phyloP scores from a whole-genome alignment of 768 basidiomycete species.

The Lentinula detonsa region DNA sequence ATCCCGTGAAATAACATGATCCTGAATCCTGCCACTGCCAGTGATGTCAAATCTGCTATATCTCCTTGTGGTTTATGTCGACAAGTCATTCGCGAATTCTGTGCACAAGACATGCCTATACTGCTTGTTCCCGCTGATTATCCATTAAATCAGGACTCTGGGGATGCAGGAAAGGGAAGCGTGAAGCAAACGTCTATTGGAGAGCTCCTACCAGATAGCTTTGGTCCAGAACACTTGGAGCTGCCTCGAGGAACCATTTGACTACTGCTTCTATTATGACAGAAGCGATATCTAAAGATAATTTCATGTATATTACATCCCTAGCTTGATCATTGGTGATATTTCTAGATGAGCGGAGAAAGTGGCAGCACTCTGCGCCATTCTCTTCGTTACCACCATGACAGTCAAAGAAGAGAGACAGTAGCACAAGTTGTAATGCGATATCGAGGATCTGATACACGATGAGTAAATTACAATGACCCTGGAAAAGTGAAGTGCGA shows the following conservation, averaged over 20 bases:
- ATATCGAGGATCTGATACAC: neutral
- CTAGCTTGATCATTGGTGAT: neutral
- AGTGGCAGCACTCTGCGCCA: neutral
- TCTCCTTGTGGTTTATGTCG: conserved; percentile 95
- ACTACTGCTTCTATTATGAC: neutral
- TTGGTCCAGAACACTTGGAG: conserved; percentile 82
- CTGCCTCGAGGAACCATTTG: conserved; percentile 23
- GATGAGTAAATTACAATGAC: neutral
- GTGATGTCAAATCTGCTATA: conserved; percentile 60
- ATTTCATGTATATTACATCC: neutral
- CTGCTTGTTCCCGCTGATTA: conserved; percentile 66
- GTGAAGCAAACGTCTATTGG: conserved; percentile 62
- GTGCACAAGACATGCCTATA: conserved; percentile 64
- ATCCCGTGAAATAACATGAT: neutral
- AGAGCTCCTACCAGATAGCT: conserved; percentile 77
- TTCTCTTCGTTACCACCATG: neutral
- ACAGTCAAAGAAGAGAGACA: neutral
- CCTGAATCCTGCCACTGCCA: conserved; percentile 19
- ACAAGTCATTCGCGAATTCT: conserved; percentile 87
- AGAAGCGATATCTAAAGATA: neutral
- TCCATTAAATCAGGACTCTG: conserved; percentile 17
- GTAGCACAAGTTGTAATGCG: neutral
- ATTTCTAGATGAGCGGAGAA: neutral
- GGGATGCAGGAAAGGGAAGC: conserved; percentile 37
- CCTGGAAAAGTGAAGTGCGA: neutral